Base-by-base conservation (phyloP, 2,329 filamentous ascomycete genomes). In the Sporothrix phasma region DNA sequence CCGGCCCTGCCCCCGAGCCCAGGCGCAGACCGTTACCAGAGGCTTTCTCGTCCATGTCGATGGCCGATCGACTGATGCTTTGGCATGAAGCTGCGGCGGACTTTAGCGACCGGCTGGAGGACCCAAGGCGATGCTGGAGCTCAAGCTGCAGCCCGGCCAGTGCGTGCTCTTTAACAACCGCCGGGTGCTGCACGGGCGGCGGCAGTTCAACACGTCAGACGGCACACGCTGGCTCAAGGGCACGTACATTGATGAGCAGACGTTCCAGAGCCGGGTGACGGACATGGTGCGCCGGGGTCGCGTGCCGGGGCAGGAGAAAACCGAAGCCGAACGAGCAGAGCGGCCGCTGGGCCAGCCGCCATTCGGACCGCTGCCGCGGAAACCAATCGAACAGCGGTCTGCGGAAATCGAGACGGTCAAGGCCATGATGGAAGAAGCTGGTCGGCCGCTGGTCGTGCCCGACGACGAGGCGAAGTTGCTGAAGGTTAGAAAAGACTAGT, bases 131-230 rank as follows among this genome's bases (percentile, higher is more conserved):
- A 75, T 91, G 62, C 88, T 87, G 71, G 81, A 93, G 77, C 80
- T 88, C 65, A 88, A 88, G 74, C 78, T 97, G 74, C 78, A 85
- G 62, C 85, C 89, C 3, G 94, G 93, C 3, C 89, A 96, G 71
- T 96, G 91, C 72, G 92, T 92, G 13, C 81, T 99, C n/a, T 97
- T 99, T 72, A 88, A 96, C 73, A 97, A 97, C 72, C 77, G 85
- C 65, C 81, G 93, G 19, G 80, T 96, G n/a, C 75, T 96, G 72
- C 94, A 97, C 77, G 93, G 92, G 0, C 80, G 94, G 3, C 82
- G 80, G 17, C 84, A 85, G 34, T 97, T 97, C 74, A 85, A 93
- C 72, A 75, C 79, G 0, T 76, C 76, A 0, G 34, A 54, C 49
- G 89, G 89, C 0, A 82, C 86, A 66, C 80, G 93, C 61, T 96